A percentile compares a stretch with the other conserved stretches of the same genome.
Conservation (phyloP, 139 green algal species). For the Closterium sp. region DNA sequence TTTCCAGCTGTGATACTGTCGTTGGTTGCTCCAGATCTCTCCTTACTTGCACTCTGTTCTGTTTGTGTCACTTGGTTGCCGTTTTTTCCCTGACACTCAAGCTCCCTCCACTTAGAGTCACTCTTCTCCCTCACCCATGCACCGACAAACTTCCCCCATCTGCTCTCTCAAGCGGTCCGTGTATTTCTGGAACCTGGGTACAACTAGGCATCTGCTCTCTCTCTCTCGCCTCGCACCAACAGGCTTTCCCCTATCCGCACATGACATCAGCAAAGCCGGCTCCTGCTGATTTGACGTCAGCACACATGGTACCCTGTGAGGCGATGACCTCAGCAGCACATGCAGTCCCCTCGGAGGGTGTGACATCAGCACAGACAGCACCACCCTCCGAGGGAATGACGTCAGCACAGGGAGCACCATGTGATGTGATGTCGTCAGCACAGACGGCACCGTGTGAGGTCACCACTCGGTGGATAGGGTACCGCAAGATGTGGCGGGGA, state of each 20-base stretch:
- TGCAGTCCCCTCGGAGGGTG: background rate
- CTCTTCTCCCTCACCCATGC: too few species aligned
- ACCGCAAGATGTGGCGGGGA: constrained; percentile 70
- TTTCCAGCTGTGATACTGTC: too few species aligned
- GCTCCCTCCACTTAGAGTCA: too few species aligned
- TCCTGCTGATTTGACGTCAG: background rate
- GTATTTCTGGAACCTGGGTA: too few species aligned
- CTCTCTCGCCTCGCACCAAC: background rate
- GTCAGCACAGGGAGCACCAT: background rate
- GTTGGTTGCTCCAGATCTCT: too few species aligned
- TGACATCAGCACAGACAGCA: background rate
- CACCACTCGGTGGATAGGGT: constrained; percentile 75
- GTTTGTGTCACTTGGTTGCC: too few species aligned
- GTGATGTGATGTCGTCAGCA: background rate
- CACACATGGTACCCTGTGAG: background rate
- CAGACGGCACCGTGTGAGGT: constrained; percentile 62
- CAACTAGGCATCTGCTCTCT: too few species aligned
- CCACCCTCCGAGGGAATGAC: background rate
- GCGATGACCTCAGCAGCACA: background rate
- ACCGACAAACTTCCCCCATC: too few species aligned
- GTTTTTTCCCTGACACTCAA: too few species aligned
- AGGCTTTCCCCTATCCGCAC: background rate
- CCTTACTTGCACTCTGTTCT: too few species aligned
- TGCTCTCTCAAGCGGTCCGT: too few species aligned
- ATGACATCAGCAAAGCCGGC: background rate